phyloP scores from a whole-genome alignment of 2,329 filamentous ascomycete species.

The Coniella lustricola region DNA sequence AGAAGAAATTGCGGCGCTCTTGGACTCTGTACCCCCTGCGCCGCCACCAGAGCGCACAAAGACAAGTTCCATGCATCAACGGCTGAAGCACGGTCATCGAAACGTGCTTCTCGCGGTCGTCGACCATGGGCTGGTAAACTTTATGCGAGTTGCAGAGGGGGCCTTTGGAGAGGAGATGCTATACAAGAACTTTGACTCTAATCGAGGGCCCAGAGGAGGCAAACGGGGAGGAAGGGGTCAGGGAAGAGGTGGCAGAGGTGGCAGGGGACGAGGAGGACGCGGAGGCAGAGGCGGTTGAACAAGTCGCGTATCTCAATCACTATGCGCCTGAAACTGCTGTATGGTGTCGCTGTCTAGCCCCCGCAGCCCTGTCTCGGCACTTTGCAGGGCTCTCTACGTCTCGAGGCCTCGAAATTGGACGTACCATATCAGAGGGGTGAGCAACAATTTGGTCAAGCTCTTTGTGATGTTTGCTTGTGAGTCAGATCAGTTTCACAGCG shows the following conservation, averaged over 20 bases:
- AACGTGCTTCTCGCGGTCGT: constrained; percentile 84
- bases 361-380: background rate
- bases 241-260: constrained; percentile 29
- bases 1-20: constrained; percentile 60
- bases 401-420: too few species aligned
- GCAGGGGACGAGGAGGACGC: constrained; percentile 34
- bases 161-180: constrained; percentile 71
- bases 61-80: constrained; percentile 58
- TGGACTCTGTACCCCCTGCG: constrained; percentile 67
- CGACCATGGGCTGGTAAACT: constrained; percentile 85
- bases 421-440: too few species aligned
- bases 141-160: constrained; percentile 71
- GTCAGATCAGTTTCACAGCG: too few species aligned
- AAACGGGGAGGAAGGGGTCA: constrained; percentile 30
- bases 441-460: too few species aligned
- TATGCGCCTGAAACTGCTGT: too few species aligned
- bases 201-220: constrained; percentile 30
- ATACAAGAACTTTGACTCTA: constrained; percentile 49
- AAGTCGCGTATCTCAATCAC: too few species aligned
- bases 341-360: too few species aligned
- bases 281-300: constrained; percentile 25
- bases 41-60: constrained; percentile 39
- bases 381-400: too few species aligned
- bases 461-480: constrained; percentile 3
- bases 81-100: constrained; percentile 75